A percentile compares a stretch with the other conserved stretches of the same genome.
phyloP scores from a whole-genome alignment of 306 rosid genomes.

The Lathyrus aphaca region DNA sequence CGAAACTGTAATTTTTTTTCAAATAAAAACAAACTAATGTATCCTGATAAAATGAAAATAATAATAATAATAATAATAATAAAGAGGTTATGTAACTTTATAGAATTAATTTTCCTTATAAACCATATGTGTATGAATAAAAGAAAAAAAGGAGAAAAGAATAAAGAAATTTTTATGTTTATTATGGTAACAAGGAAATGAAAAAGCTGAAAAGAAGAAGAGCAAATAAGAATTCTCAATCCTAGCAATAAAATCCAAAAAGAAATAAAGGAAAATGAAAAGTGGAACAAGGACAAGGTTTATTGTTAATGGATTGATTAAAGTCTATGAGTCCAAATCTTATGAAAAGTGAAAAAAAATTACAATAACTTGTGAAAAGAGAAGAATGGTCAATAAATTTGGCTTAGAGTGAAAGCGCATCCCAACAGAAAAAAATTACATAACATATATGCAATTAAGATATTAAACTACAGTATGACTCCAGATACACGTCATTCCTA shows the following conservation, averaged over 20 bases:
- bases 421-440: too few relatives aligned
- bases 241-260: slow-evolving; percentile 93
- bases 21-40: not conserved
- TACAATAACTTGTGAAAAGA: slow-evolving; percentile 61
- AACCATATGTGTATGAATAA: not conserved
- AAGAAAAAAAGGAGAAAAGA: not conserved
- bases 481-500: too few relatives aligned
- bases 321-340: slow-evolving; percentile 56
- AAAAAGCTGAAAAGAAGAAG: slow-evolving; percentile 75
- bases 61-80: too few relatives aligned
- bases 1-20: not conserved
- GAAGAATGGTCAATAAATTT: not conserved
- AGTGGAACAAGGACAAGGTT: slow-evolving; percentile 30
- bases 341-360: slow-evolving; percentile 29
- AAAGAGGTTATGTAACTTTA: not conserved
- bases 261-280: slow-evolving; percentile 64
- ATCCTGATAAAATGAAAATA: not conserved
- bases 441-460: too few relatives aligned
- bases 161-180: not conserved
- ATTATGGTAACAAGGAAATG: not conserved
- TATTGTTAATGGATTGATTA: slow-evolving; percentile 36
- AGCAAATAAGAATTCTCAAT: slow-evolving; percentile 93
- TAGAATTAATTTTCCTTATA: not conserved
- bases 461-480: too few relatives aligned
- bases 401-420: not conserved